Percentiles rank a stretch among this genome's conserved stretches.
These are phyloP conservation scores for Phyllosticta ampelicida DNA, from an alignment of 2,329 filamentous ascomycete genomes.

Conservation along the genomic window DNA sequence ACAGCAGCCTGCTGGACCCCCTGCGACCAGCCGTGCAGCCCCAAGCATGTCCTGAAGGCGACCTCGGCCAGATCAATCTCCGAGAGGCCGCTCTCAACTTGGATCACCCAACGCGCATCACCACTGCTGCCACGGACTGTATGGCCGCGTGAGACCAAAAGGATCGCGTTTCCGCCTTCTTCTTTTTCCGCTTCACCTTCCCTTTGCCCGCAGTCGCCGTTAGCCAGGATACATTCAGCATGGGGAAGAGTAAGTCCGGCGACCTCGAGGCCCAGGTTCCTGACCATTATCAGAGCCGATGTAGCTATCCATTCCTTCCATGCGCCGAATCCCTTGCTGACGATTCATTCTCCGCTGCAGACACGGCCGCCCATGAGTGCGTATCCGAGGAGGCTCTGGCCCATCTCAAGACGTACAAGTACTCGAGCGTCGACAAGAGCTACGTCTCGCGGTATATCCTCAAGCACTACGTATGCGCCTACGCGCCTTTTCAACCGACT, in stretches of 20 bases:
- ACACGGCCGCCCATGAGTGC: slow-evolving; percentile 55
- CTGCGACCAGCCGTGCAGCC: neutral
- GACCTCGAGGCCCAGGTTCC: slow-evolving; percentile 11
- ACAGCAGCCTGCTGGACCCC: no score
- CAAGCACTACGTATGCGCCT: slow-evolving; percentile 72
- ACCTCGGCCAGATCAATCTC: neutral
- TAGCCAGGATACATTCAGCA: neutral
- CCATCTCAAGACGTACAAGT: slow-evolving; percentile 93
- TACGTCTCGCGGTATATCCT: slow-evolving; percentile 88
- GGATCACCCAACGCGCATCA: slow-evolving; percentile 4
- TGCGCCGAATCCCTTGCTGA: slow-evolving; percentile 2
- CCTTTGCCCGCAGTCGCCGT: slow-evolving; percentile 1
- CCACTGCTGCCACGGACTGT: neutral
- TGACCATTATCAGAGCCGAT: slow-evolving; percentile 9
- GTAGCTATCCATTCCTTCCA: slow-evolving; percentile 9
- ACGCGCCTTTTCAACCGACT: neutral
- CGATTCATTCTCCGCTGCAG: slow-evolving; percentile 20
- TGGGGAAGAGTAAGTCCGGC: slow-evolving; percentile 12
- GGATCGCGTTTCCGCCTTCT: slow-evolving; percentile 1
- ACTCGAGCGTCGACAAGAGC: slow-evolving; percentile 93
- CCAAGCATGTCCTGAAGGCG: neutral
- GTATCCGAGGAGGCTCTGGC: slow-evolving; percentile 83
- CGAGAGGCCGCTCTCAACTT: neutral
- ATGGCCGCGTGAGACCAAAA: neutral
- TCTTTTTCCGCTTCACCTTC: slow-evolving; percentile 10